phyloP scores from a whole-genome alignment of 1,284 basidiomycete genomes.

The Bondarzewia mesenterica region DNA sequence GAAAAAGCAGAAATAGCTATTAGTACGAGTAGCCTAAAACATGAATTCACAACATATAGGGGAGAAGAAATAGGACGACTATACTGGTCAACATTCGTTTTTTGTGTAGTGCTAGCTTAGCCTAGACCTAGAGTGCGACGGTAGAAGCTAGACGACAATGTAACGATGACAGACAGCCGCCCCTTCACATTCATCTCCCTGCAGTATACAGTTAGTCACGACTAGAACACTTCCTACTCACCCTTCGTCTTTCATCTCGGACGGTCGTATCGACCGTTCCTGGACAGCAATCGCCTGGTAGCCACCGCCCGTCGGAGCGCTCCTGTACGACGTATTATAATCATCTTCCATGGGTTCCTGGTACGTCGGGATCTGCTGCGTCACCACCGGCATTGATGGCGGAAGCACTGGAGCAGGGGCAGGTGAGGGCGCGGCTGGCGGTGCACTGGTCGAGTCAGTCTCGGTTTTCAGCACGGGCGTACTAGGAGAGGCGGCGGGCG shows the following conservation, averaged over 20 bases:
- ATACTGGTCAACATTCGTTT: conserved; percentile 44
- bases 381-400: conserved; percentile 21
- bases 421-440: conserved; percentile 11
- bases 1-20: conserved; percentile 45
- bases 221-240: conserved; percentile 45
- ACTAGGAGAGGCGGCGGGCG: not conserved
- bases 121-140: conserved; percentile 67
- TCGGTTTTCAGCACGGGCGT: not conserved
- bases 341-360: conserved; percentile 52
- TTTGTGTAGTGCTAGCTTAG: conserved; percentile 50
- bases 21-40: conserved; percentile 74
- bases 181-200: conserved; percentile 17
- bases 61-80: conserved; percentile 47
- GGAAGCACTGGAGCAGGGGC: conserved; percentile 17
- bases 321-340: conserved; percentile 33
- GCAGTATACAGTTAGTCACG: conserved; percentile 2
- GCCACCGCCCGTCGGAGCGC: conserved; percentile 15
- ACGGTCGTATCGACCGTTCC: conserved; percentile 73
- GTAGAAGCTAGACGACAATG: conserved; percentile 36
- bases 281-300: conserved; percentile 38
- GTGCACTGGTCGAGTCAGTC: conserved; percentile 1
- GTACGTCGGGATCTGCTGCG: conserved; percentile 70
- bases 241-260: conserved; percentile 99
- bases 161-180: conserved; percentile 16
- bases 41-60: conserved; percentile 49